These are phyloP conservation scores for Tetratostichococcus sp. DNA, from an alignment of 139 green algal species.

Conservation along the genomic window DNA sequence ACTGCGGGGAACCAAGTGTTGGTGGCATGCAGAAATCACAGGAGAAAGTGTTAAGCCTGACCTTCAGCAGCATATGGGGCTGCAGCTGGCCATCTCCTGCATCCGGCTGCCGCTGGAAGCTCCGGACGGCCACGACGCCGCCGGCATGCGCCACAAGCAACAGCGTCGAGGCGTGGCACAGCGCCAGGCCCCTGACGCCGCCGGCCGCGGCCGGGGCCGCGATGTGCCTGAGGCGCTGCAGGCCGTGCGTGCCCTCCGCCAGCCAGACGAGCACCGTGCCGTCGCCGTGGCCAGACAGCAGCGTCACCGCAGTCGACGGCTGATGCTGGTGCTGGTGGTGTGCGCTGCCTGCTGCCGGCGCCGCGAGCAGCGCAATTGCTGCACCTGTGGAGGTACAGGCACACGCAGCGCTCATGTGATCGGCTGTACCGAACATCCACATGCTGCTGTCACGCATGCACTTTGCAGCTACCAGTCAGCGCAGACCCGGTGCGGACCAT, in stretches of 20 bases:
- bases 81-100: background rate
- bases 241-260: background rate
- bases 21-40: too few relatives aligned
- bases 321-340: background rate
- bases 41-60: background rate
- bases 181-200: background rate
- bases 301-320: background rate
- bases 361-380: background rate
- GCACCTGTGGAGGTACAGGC: background rate
- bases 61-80: background rate
- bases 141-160: slow-evolving; percentile 26
- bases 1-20: too few relatives aligned
- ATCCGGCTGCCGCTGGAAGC: background rate
- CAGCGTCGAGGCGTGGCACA: background rate
- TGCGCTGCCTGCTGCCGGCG: too few relatives aligned
- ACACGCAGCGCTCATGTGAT: too few relatives aligned
- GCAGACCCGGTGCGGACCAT: too few relatives aligned
- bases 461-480: too few relatives aligned
- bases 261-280: background rate
- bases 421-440: too few relatives aligned
- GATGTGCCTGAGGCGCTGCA: background rate
- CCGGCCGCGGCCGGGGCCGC: background rate
- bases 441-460: too few relatives aligned
- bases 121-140: background rate
- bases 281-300: background rate